phyloP scores from a whole-genome alignment of 495 filamentous ascomycete species.

The Talaromyces liani region DNA sequence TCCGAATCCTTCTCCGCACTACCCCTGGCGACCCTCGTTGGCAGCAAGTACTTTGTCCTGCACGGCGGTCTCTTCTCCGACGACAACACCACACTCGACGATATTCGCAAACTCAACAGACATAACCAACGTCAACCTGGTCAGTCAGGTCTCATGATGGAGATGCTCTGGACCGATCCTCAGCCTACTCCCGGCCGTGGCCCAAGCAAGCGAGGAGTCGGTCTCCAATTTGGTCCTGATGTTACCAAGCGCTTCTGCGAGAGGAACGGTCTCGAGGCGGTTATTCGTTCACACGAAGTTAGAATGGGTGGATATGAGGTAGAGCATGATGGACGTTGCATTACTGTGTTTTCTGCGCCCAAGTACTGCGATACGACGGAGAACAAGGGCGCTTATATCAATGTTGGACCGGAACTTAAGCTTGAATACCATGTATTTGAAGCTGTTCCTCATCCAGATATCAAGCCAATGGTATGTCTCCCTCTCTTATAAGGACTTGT shows the following conservation, averaged over 20 bases:
- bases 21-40: slow-evolving; percentile 86
- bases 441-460: slow-evolving; percentile 90
- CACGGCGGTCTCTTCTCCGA: slow-evolving; percentile 98
- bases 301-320: slow-evolving; percentile 97
- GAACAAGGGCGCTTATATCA: slow-evolving; percentile 98
- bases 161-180: slow-evolving; percentile 99
- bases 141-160: slow-evolving; percentile 96
- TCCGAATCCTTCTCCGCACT: slow-evolving; percentile 96
- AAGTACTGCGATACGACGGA: slow-evolving; percentile 97
- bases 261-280: slow-evolving; percentile 83
- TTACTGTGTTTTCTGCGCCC: slow-evolving; percentile 98
- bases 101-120: slow-evolving; percentile 85
- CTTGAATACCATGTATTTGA: slow-evolving; percentile 88
- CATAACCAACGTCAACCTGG: slow-evolving; percentile 95
- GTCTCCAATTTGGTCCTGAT: slow-evolving; percentile 93
- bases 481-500: slow-evolving; percentile 19
- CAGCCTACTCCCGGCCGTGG: slow-evolving; percentile 78
- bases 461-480: slow-evolving; percentile 79
- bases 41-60: slow-evolving; percentile 83
- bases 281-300: slow-evolving; percentile 96
- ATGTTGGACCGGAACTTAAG: slow-evolving; percentile 87
- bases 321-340: slow-evolving; percentile 92
- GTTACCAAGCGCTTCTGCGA: slow-evolving; percentile 97
- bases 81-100: slow-evolving; percentile 85
- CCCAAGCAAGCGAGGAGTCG: slow-evolving; percentile 94